Conservation (phyloP, 2,329 filamentous ascomycete species). For the Monilinia laxa region DNA sequence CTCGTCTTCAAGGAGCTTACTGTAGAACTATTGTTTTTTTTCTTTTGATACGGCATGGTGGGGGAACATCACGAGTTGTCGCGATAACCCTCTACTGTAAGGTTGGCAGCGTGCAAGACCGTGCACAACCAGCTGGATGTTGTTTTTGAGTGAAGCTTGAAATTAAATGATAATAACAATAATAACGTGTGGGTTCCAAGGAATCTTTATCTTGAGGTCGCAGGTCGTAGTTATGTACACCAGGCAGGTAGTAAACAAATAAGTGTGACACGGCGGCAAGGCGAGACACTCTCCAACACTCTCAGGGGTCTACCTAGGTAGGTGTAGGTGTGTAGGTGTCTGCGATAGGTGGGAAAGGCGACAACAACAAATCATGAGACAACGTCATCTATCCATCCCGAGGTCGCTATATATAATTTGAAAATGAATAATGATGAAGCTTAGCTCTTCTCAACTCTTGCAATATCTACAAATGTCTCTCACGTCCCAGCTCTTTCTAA, state of each 20-base stretch:
- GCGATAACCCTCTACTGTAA: not conserved
- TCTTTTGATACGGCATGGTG: not conserved
- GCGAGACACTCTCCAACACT: conserved; percentile 1
- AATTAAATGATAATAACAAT: not conserved
- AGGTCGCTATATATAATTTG: not conserved
- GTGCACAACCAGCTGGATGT: not conserved
- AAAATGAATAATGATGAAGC: too few species aligned
- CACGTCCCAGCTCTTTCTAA: not conserved
- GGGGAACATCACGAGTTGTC: conserved; percentile 9
- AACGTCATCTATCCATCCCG: conserved; percentile 31
- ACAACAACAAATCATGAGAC: conserved; percentile 28
- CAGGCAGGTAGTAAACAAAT: too few species aligned
- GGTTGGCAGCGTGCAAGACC: not conserved
- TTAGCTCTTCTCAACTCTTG: not conserved
- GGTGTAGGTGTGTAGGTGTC: not conserved
- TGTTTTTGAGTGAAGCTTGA: not conserved
- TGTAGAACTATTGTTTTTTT: not conserved
- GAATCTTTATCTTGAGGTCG: too few species aligned
- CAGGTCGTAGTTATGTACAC: too few species aligned
- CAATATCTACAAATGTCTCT: not conserved
- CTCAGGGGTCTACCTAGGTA: not conserved
- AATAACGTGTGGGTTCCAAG: not conserved
- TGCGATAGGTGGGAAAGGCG: conserved; percentile 21
- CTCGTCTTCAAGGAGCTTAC: conserved; percentile 1
- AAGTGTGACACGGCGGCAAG: not conserved